Base-by-base conservation (phyloP, 352 stramenopile genomes). In the Phytophthora pini region DNA sequence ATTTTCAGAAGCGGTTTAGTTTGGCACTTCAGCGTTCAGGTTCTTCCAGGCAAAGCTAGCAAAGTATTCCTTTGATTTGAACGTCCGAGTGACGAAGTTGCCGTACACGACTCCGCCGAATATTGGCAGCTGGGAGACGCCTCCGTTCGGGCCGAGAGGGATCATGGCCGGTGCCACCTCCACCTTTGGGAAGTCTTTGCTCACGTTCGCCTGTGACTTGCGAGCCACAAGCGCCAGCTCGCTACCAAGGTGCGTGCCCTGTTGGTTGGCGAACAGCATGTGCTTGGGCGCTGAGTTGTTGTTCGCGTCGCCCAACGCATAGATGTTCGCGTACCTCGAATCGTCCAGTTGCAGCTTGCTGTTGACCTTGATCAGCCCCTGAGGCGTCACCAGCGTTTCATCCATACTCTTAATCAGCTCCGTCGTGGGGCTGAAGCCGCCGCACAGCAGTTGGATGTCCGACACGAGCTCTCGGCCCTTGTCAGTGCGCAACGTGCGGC, bases 371-470 rank as follows among this genome's bases (percentile, higher is more conserved):
- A 49, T 49, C 34, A 58, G 20, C n/a, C 51, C 38, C 12, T 29
- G 38, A 13, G 39, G 50, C 6, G 50, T 53, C 6, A 53, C 47
- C 27, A 53, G 47, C 10, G 7, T 26, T 1, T 26, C 47, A 11
- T 53, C 50, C 9, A 57, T 36, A 9, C 38, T 47, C 34, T 48
- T 46, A n/a, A 48, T 57, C 22, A 51, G 40, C 52, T 61, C n/a
- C 17, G 41, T 61, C 27, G 39, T 34, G 20, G 70, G 69, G 34
- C 43, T 54, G 51, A 77, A 79, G 39, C 65, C 63, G 17, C 52
- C 67, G 13, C 62, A 74, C 17, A 77, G 46, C 13, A 78, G 56
- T 54, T 78, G 68, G 13, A 84, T 65, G 55, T 84, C 77, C 11
- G 68, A 74, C 17, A 63, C 61, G 32, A 87, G 70, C 34, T 62